Evolutionary conservation across 2,329 filamentous ascomycete genomes (phyloP), one percentile per base, ranked within the genome.

Genomic region (Penicillium sp.): DNA sequence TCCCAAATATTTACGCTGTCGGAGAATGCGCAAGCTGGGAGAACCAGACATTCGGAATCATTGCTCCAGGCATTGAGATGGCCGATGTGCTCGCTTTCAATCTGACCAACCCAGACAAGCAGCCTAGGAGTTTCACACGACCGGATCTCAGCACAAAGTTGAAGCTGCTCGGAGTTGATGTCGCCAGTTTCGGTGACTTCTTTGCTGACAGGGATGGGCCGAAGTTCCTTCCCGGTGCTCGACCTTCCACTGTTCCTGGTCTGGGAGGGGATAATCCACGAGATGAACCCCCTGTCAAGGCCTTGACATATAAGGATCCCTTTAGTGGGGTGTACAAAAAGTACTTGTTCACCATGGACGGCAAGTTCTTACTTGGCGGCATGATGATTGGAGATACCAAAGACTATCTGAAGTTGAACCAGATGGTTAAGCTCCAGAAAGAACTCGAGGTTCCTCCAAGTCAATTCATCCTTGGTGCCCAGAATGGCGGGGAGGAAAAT

Each of bases 351-450:
- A 95, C 92, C 0, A 79, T 87, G 69, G 92, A 96, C 69, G 92
- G 92, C 27, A 95, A 95, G 72, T 93, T 93, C 67, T 79, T 96
- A 1, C 84, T 96, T 0, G 92, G 92, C n/a, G 92, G 92, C 4
- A 96, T 96, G 91, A 96, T 96, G 91, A 94, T 96, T 60, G 92
- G 92, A 39, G 92, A 96, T 68, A 95, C 91, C 0, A 88, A 84
- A 61, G 92, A 96, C 76, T 96, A 96, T 69, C 84, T 95, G 76
- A 96, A 93, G 72, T 78, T 96, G 23, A 90, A 95, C 1, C 89
- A 90, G 1, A 86, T 96, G 81, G 91, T 94, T 53, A 95, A 92
- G 77, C 87, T 84, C 63, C 89, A 91, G 70, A 95, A 92, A 71
- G 79, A 82, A 60, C 81, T 96, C 1, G 90, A 95, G 15, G 79